A percentile compares a stretch with the other conserved stretches of the same genome.
Conservation (phyloP, 2,329 filamentous ascomycete species). For the Tolypocladium endophyticum region DNA sequence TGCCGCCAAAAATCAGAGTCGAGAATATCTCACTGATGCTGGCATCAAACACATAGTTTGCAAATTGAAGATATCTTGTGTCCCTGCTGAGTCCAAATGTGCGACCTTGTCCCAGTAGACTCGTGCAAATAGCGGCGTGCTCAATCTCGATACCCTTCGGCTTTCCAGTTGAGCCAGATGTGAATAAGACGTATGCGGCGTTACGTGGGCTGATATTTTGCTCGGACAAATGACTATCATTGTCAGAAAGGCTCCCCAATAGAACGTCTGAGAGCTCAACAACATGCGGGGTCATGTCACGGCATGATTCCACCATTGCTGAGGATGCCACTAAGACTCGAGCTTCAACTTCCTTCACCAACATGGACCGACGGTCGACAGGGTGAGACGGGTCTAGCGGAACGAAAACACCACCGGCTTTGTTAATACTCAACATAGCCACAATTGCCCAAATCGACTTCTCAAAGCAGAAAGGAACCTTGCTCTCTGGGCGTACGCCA, state of each 20-base stretch:
- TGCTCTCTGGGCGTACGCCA: background rate
- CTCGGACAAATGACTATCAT: background rate
- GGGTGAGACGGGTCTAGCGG: constrained; percentile 3
- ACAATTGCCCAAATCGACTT: constrained; percentile 6
- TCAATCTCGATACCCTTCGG: background rate
- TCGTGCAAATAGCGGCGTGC: background rate
- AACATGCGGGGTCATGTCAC: background rate
- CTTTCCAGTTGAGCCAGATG: background rate
- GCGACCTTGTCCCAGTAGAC: background rate
- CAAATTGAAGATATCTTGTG: background rate
- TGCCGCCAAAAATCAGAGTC: background rate
- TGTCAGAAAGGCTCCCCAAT: background rate
- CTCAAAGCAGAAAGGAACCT: constrained; percentile 6
- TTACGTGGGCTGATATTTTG: background rate
- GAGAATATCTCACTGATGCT: background rate
- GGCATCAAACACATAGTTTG: background rate
- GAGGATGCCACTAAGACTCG: background rate
- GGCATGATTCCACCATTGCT: background rate
- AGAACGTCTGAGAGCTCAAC: background rate
- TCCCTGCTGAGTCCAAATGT: background rate
- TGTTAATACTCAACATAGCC: constrained; percentile 4
- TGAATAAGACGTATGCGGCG: background rate
- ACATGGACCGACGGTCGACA: accelerated
- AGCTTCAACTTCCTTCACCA: background rate
- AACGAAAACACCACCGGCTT: constrained; percentile 6